These are phyloP conservation scores for Kurtzmaniella quercitrusa DNA, from an alignment of 1,139 yeast genomes.

Conservation along the genomic window DNA sequence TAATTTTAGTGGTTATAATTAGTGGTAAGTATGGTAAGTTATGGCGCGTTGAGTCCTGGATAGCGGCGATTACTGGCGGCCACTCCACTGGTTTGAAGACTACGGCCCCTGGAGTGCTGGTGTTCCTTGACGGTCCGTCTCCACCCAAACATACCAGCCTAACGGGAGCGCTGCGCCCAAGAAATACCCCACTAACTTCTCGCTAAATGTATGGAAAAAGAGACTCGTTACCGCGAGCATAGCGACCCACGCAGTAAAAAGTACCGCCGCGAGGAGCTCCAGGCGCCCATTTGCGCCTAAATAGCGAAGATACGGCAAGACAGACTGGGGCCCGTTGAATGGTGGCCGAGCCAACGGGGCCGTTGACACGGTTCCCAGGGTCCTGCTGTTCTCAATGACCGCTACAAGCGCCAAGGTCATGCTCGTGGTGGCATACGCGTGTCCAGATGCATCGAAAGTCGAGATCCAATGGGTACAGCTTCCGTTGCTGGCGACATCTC, in stretches of 20 bases:
- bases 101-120: too few species aligned
- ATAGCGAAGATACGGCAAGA: not conserved
- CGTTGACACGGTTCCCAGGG: not conserved
- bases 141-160: not conserved
- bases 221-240: constrained; percentile 50
- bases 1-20: too few species aligned
- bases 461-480: constrained; percentile 43
- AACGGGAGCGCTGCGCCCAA: constrained; percentile 44
- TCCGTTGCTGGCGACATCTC: constrained; percentile 8
- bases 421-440: constrained; percentile 30
- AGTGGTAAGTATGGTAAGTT: too few species aligned
- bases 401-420: constrained; percentile 3
- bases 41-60: too few species aligned
- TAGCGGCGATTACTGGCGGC: too few species aligned
- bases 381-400: not conserved
- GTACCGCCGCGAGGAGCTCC: constrained; percentile 7
- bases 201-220: constrained; percentile 58
- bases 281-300: constrained; percentile 10
- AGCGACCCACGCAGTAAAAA: constrained; percentile 36
- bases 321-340: not conserved
- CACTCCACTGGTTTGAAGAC: too few species aligned
- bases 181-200: constrained; percentile 49
- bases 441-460: constrained; percentile 66
- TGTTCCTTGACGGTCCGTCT: not conserved
- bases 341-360: not conserved